Conservation (phyloP, 306 rosid species). For the Hylodesmum podocarpum region DNA sequence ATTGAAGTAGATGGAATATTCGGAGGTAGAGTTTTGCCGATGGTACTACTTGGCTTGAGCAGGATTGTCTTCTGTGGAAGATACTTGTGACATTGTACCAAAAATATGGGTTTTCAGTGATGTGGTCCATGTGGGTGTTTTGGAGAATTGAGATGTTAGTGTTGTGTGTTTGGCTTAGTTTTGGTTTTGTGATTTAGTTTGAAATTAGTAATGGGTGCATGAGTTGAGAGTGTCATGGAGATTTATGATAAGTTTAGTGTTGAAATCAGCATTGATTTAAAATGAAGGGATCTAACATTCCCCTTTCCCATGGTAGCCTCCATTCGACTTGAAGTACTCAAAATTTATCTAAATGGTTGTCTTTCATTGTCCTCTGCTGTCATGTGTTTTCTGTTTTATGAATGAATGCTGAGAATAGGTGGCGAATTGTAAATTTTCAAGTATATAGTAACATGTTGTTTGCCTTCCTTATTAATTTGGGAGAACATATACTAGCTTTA, state of each 20-base stretch:
- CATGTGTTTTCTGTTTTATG: background rate
- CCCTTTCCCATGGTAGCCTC: too few species aligned
- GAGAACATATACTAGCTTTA: background rate
- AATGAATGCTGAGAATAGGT: background rate
- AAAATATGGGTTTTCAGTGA: background rate
- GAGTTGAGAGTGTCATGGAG: constrained; percentile 4
- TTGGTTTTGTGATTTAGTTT: background rate
- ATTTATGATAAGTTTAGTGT: background rate
- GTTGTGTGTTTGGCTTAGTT: constrained; percentile 9
- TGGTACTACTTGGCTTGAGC: background rate
- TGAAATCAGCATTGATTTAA: too few species aligned
- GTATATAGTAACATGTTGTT: background rate
- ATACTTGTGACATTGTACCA: background rate
- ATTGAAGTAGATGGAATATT: background rate
- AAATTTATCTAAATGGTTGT: background rate
- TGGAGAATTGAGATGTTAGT: background rate
- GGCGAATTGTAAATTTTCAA: background rate
- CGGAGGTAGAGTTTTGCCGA: background rate
- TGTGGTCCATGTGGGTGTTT: background rate
- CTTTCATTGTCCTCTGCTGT: background rate
- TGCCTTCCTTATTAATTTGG: background rate
- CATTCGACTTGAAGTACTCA: background rate
- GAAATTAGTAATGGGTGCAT: background rate
- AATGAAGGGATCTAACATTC: too few species aligned
- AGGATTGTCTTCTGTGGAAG: background rate